phyloP scores from a whole-genome alignment of 202 grass and related monocot species.

The Panicum virgatum region DNA sequence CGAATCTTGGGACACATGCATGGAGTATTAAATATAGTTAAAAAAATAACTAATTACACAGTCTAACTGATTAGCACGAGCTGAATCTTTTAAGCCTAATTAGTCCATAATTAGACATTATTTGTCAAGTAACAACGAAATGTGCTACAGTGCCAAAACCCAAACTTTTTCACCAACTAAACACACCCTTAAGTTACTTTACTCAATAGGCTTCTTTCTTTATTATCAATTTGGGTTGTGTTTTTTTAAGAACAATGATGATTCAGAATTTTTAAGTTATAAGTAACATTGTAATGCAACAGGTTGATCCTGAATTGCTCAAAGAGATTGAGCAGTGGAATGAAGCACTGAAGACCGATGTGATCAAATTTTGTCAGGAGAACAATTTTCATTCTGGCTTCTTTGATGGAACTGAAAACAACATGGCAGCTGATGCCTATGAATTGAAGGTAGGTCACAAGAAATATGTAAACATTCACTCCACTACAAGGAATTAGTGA shows the following conservation, averaged over 20 bases:
- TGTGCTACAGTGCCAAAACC: too few species aligned
- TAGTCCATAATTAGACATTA: too few species aligned
- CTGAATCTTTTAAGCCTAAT: too few species aligned
- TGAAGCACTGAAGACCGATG: constrained; percentile 64
- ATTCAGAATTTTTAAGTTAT: constrained; percentile 3
- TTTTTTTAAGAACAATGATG: neutral
- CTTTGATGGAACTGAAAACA: constrained; percentile 84
- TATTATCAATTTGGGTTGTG: neutral
- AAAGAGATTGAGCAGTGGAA: constrained; percentile 94
- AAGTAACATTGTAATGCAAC: constrained; percentile 29
- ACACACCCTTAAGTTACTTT: constrained; percentile 15
- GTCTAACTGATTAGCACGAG: too few species aligned
- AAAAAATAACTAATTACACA: too few species aligned
- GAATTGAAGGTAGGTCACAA: constrained; percentile 70
- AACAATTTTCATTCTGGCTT: constrained; percentile 92
- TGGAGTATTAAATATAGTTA: too few species aligned
- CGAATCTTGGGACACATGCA: too few species aligned
- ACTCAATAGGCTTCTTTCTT: neutral
- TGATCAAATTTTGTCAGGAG: constrained; percentile 89
- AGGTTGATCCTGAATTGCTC: constrained; percentile 70
- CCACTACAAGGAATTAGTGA: constrained; percentile 10
- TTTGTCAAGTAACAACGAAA: too few species aligned
- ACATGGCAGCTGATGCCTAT: constrained; percentile 87
- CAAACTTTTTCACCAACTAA: too few species aligned
- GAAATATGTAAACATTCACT: neutral